phyloP scores from a whole-genome alignment of 441 rosid species.

The Adansonia grandidieri region DNA sequence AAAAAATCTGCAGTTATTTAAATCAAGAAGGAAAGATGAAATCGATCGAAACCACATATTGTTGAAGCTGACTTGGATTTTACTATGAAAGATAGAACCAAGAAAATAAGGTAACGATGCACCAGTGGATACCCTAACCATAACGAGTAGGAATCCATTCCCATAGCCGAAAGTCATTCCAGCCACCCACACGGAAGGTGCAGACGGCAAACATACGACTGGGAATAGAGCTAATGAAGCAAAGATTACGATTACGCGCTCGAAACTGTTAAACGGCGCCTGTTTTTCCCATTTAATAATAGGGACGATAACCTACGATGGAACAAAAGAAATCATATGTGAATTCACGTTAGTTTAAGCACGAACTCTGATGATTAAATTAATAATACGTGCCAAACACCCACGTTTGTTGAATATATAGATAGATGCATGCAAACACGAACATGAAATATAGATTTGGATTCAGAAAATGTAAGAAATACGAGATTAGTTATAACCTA shows the following conservation, averaged over 20 bases:
- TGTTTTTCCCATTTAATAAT: slow-evolving; percentile 48
- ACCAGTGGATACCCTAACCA: slow-evolving; percentile 47
- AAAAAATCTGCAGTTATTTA: background rate
- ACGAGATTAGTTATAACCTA: background rate
- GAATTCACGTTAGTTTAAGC: background rate
- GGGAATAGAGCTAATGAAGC: slow-evolving; percentile 52
- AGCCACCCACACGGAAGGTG: slow-evolving; percentile 60
- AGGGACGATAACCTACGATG: slow-evolving; percentile 48
- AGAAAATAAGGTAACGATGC: slow-evolving; percentile 51
- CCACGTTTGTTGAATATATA: too few species aligned
- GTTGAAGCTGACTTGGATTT: slow-evolving; percentile 21
- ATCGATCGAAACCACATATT: background rate
- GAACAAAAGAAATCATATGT: background rate
- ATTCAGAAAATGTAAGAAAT: background rate
- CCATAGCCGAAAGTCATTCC: slow-evolving; percentile 61
- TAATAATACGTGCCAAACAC: too few species aligned
- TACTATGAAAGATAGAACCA: slow-evolving; percentile 44
- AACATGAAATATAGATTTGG: background rate
- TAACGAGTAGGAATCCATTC: slow-evolving; percentile 44
- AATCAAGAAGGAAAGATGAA: background rate
- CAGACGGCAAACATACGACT: slow-evolving; percentile 45
- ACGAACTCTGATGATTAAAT: background rate
- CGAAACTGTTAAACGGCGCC: slow-evolving; percentile 36
- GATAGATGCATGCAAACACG: background rate
- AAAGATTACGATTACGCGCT: slow-evolving; percentile 42